A percentile compares a stretch with the other conserved stretches of the same genome.
These are phyloP conservation scores for Ailanthus altissimus DNA, from an alignment of 345 rosid species.

Conservation along the genomic window DNA sequence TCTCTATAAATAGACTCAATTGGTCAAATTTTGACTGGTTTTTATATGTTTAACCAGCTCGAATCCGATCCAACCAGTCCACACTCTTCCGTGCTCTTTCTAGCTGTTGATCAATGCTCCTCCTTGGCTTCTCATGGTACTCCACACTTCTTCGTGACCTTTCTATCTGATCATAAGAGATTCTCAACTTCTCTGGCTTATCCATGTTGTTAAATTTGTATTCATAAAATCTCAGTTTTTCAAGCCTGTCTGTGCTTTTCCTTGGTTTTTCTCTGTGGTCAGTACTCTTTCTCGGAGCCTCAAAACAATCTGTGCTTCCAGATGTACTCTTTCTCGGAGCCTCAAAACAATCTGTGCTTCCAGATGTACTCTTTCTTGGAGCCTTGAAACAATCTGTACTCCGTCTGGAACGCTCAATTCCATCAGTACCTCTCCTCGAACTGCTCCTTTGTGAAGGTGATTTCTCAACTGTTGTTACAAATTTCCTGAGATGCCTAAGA, in stretches of 20 bases:
- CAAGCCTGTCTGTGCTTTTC: slow-evolving; percentile 55
- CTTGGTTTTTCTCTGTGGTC: slow-evolving; percentile 73
- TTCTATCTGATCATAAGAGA: slow-evolving; percentile 74
- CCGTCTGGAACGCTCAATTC: slow-evolving; percentile 47
- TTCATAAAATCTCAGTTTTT: slow-evolving; percentile 53
- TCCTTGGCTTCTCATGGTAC: slow-evolving; percentile 71
- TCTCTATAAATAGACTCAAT: slow-evolving; percentile 1
- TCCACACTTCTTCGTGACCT: slow-evolving; percentile 93
- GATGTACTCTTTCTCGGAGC: slow-evolving; percentile 66
- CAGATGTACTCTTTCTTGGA: slow-evolving; percentile 59
- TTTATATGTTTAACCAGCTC: slow-evolving; percentile 24
- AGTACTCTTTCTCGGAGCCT: slow-evolving; percentile 65
- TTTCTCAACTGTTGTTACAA: slow-evolving; percentile 74
- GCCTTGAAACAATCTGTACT: slow-evolving; percentile 57
- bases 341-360: slow-evolving; percentile 54
- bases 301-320: slow-evolving; percentile 58
- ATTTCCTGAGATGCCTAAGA: slow-evolving; percentile 88
- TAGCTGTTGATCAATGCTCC: slow-evolving; percentile 51
- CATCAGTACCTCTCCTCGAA: slow-evolving; percentile 58
- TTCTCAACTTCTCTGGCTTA: slow-evolving; percentile 55
- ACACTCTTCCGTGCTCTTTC: slow-evolving; percentile 86
- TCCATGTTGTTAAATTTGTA: slow-evolving; percentile 62
- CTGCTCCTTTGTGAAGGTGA: slow-evolving; percentile 60
- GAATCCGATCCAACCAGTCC: slow-evolving; percentile 63
- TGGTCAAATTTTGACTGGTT: not conserved